Conservation (phyloP, 352 stramenopile genomes). For the Globisporangium radiosum region DNA sequence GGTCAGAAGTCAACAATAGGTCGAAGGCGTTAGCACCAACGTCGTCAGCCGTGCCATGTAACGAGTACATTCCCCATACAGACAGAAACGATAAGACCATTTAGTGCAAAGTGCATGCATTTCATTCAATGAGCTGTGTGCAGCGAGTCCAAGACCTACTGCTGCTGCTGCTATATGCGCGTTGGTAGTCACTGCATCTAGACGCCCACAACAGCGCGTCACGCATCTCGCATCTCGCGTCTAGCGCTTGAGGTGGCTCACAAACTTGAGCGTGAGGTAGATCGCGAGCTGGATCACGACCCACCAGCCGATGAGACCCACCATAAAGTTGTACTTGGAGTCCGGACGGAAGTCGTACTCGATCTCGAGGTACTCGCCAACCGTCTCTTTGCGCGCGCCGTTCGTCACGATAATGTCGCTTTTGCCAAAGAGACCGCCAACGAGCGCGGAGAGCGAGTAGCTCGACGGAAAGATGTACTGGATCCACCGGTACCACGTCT, state of each 20-base stretch:
- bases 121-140: no score
- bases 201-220: no score
- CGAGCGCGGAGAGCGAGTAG: conserved; percentile 19
- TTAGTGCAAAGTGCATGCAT: no score
- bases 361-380: conserved; percentile 10
- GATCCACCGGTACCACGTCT: conserved; percentile 23
- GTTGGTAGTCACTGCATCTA: no score
- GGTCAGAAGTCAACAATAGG: no score
- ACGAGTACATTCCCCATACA: no score
- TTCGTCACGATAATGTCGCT: background rate
- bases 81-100: no score
- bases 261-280: conserved; percentile 40
- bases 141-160: no score
- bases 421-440: conserved; percentile 2
- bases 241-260: conserved; percentile 45
- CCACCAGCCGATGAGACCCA: conserved; percentile 21
- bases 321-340: conserved; percentile 13
- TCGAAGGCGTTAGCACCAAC: no score
- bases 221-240: no score
- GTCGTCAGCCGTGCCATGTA: no score
- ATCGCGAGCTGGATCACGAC: conserved; percentile 25
- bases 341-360: conserved; percentile 23
- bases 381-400: background rate
- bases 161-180: no score
- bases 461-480: conserved; percentile 18